These are phyloP conservation scores for Amniculicola lignicola DNA, from an alignment of 495 filamentous ascomycete species.

Conservation along the genomic window DNA sequence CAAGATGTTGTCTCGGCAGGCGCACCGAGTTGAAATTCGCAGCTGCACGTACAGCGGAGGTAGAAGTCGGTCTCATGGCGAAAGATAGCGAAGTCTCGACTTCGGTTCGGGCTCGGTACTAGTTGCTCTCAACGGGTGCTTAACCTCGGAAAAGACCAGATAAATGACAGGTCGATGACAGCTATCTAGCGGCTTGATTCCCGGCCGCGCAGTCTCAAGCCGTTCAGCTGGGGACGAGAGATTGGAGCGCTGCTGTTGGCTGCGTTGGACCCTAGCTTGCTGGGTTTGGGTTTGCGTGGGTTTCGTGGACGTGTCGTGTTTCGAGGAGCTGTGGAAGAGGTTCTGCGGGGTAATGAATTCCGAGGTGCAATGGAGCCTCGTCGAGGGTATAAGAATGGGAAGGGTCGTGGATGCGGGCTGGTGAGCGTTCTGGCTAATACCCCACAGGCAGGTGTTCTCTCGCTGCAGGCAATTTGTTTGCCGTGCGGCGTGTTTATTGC, in stretches of 20 bases:
- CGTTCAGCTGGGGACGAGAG: background rate
- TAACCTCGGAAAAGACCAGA: slow-evolving; percentile 24
- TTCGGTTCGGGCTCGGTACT: no score
- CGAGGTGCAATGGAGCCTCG: slow-evolving; percentile 17
- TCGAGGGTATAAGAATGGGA: no score
- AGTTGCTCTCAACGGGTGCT: background rate
- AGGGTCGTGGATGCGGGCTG: no score
- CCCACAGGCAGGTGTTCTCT: background rate
- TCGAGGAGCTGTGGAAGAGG: no score
- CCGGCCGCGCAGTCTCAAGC: slow-evolving; percentile 9
- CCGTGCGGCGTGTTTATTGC: background rate
- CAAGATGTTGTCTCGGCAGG: slow-evolving; percentile 5
- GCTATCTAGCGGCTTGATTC: no score
- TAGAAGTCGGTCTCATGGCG: slow-evolving; percentile 26
- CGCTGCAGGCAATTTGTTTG: slow-evolving; percentile 2
- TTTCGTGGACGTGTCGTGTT: no score
- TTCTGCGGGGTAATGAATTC: slow-evolving; percentile 29
- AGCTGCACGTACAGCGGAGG: slow-evolving; percentile 3
- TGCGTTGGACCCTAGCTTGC: no score
- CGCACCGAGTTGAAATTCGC: background rate
- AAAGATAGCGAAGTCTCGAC: background rate
- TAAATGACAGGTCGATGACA: slow-evolving; percentile 3
- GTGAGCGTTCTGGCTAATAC: slow-evolving; percentile 16
- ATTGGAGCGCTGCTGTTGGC: background rate
- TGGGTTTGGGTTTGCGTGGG: no score